Percentiles rank a stretch among this genome's conserved stretches.
phyloP scores from a whole-genome alignment of 2,329 filamentous ascomycete species.

The Dothideomycetes sp. region DNA sequence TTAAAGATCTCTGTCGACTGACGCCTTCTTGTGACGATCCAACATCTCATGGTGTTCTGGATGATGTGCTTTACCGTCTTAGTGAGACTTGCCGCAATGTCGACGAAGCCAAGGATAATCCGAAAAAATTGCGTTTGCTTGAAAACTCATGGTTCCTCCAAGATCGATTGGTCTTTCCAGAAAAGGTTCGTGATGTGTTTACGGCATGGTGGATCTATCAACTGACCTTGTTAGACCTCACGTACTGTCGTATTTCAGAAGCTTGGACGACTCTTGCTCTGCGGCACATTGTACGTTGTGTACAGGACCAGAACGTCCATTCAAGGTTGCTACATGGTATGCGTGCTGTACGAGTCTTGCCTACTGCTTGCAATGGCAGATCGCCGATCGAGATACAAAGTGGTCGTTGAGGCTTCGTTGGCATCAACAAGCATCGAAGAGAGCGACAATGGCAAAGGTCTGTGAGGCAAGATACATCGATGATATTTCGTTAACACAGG shows the following conservation, averaged over 20 bases:
- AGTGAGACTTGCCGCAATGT: conserved; percentile 69
- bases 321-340: conserved; percentile 74
- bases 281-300: conserved; percentile 72
- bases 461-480: background rate
- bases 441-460: conserved; percentile 64
- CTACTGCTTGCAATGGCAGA: conserved; percentile 64
- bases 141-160: conserved; percentile 80
- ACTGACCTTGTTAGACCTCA: conserved; percentile 19
- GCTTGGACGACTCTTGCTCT: conserved; percentile 71
- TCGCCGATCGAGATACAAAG: conserved; percentile 58
- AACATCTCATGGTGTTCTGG: conserved; percentile 69
- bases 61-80: conserved; percentile 61
- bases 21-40: conserved; percentile 82
- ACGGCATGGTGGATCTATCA: background rate
- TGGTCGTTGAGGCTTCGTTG: conserved; percentile 65
- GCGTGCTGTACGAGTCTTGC: conserved; percentile 71
- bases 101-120: conserved; percentile 75
- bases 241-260: conserved; percentile 53
- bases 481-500: background rate
- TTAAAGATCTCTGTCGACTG: conserved; percentile 70
- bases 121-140: conserved; percentile 57
- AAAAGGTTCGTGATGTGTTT: conserved; percentile 48
- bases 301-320: conserved; percentile 64
- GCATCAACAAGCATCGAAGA: conserved; percentile 59
- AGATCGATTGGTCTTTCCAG: conserved; percentile 65